Percentiles rank a stretch among this genome's conserved stretches.
These are phyloP conservation scores for Plantago ovata DNA, from an alignment of 257 asterid species.

Conservation along the genomic window DNA sequence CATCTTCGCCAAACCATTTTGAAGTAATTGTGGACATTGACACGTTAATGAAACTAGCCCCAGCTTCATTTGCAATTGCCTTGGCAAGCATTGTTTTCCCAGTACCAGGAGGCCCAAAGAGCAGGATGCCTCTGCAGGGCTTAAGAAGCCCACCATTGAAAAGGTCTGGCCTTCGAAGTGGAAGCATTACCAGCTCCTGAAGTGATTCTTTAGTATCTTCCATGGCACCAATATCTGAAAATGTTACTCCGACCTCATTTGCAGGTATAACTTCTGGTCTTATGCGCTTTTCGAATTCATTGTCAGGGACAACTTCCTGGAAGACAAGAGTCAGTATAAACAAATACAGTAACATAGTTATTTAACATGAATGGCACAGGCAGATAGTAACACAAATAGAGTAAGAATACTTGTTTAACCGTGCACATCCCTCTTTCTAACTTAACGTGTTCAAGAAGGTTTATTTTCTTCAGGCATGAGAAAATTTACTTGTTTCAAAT, in stretches of 20 bases:
- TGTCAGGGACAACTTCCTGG: constrained; percentile 92
- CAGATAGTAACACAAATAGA: too few species aligned
- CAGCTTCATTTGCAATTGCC: constrained; percentile 97
- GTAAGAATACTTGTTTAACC: too few species aligned
- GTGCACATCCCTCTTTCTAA: too few species aligned
- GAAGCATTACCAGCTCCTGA: constrained; percentile 99
- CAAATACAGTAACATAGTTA: background rate
- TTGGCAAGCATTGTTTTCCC: constrained; percentile 99
- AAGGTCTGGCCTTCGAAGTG: constrained; percentile 94
- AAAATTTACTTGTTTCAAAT: too few species aligned
- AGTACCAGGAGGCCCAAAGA: constrained; percentile 98
- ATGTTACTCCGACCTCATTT: constrained; percentile 82
- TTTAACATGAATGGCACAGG: background rate
- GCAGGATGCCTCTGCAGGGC: constrained; percentile 96
- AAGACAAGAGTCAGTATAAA: constrained; percentile 14
- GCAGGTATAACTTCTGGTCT: constrained; percentile 96
- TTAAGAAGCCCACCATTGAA: constrained; percentile 94
- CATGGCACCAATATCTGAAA: constrained; percentile 81
- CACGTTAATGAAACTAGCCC: constrained; percentile 95
- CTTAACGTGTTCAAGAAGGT: too few species aligned
- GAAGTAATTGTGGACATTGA: constrained; percentile 98
- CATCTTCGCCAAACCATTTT: constrained; percentile 99
- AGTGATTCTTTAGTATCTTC: constrained; percentile 89
- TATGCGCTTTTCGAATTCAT: constrained; percentile 92
- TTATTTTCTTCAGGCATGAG: too few species aligned